phyloP scores from a whole-genome alignment of 1,284 basidiomycete genomes.

The Trichosporon coremiiforme region DNA sequence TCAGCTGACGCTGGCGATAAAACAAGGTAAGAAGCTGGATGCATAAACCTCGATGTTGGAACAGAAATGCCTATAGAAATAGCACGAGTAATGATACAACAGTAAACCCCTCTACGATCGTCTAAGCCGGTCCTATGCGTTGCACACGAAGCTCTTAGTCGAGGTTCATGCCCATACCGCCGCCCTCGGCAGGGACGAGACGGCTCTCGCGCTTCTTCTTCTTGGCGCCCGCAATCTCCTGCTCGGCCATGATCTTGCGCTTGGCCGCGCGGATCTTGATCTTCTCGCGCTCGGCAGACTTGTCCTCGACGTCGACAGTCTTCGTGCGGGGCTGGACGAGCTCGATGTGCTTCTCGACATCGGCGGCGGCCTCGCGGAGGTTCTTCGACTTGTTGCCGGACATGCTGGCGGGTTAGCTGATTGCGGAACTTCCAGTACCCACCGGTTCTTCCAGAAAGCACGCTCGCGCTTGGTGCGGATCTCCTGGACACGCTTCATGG shows the following conservation, averaged over 20 bases:
- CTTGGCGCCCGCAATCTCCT: constrained; percentile 51
- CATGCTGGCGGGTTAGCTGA: constrained; percentile 64
- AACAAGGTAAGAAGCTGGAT: background rate
- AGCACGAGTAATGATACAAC: constrained; percentile 18
- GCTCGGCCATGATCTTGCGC: constrained; percentile 57
- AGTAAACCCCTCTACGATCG: constrained; percentile 13
- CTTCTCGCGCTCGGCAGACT: constrained; percentile 65
- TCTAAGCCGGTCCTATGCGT: background rate
- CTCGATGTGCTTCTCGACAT: constrained; percentile 63
- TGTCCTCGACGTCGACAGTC: constrained; percentile 48
- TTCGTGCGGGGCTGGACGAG: constrained; percentile 68
- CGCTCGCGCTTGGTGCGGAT: constrained; percentile 88
- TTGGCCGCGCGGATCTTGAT: constrained; percentile 73
- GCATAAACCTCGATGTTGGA: constrained; percentile 12
- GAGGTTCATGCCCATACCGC: constrained; percentile 57
- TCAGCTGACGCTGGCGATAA: background rate
- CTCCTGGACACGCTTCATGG: constrained; percentile 93
- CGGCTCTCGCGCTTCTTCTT: constrained; percentile 66
- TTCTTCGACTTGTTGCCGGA: constrained; percentile 61
- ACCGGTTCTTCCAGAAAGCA: constrained; percentile 97
- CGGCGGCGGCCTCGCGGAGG: constrained; percentile 57
- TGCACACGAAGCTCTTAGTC: constrained; percentile 46
- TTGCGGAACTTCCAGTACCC: constrained; percentile 36
- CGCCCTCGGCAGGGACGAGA: constrained; percentile 61
- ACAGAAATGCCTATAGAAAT: constrained; percentile 12